These are phyloP conservation scores for rapeseed (Brassica napus) DNA, from an alignment of 345 rosid genomes.

Conservation along the genomic window Da-Ae NC_063445.1:45849501-45850000, in stretches of 20 bases:
- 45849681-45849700: neutral
- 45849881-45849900: conserved; percentile 67
- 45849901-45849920: conserved; percentile 97
- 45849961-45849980: conserved; percentile 91
- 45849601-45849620: conserved; percentile 98
- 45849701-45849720: conserved; percentile 73
- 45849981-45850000: conserved; percentile 98
- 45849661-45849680: neutral
- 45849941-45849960: conserved; percentile 95
- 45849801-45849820: conserved; percentile 89
- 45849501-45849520: neutral
- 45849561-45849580: conserved; percentile 85
- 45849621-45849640: conserved; percentile 57
- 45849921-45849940: conserved; percentile 96
- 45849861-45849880: conserved; percentile 12
- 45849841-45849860: conserved; percentile 1
- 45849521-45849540: conserved; percentile 82
- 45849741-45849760: conserved; percentile 92
- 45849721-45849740: conserved; percentile 94
- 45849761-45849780: conserved; percentile 98
- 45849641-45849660: neutral
- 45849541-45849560: conserved; percentile 98
- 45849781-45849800: conserved; percentile 88
- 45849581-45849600: conserved; percentile 89
- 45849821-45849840: conserved; percentile 41